Evolutionary conservation across 345 rosid species (phyloP).

Genomic region (Pistacia atlantica): DNA sequence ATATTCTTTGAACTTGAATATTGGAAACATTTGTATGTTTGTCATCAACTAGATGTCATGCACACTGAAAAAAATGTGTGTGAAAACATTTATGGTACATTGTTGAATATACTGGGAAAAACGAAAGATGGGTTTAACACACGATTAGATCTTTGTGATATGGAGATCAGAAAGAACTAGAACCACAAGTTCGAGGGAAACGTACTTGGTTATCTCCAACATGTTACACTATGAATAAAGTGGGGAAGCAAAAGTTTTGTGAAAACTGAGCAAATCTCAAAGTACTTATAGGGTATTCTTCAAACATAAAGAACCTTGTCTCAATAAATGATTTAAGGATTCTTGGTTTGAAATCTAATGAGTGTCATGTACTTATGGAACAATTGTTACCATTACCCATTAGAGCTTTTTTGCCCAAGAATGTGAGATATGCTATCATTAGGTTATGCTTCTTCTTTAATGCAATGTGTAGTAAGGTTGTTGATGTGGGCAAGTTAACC

Average conservation of each 20-base stretch:
- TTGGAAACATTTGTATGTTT: not conserved
- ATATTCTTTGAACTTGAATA: not conserved
- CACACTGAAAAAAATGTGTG: not conserved
- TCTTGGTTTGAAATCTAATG: no score
- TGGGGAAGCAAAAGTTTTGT: not conserved
- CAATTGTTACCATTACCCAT: not conserved
- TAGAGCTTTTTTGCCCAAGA: not conserved
- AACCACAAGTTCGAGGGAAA: not conserved
- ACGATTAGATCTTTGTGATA: no score
- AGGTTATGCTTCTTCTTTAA: not conserved
- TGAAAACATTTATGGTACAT: not conserved
- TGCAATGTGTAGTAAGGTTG: no score
- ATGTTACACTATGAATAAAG: not conserved
- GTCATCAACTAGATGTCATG: not conserved
- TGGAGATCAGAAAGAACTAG: not conserved
- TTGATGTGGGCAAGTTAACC: no score
- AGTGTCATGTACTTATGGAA: no score
- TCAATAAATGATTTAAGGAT: no score
- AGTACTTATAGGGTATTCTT: no score
- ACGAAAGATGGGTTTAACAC: not conserved
- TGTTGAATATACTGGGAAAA: not conserved
- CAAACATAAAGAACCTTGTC: no score
- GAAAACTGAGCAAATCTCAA: no score
- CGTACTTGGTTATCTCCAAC: no score
- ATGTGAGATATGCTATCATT: no score